Evolutionary conservation across 495 filamentous ascomycete species (phyloP), one percentile per base, ranked within the genome.

Genomic region (Cercophora newfieldiana): DNA sequence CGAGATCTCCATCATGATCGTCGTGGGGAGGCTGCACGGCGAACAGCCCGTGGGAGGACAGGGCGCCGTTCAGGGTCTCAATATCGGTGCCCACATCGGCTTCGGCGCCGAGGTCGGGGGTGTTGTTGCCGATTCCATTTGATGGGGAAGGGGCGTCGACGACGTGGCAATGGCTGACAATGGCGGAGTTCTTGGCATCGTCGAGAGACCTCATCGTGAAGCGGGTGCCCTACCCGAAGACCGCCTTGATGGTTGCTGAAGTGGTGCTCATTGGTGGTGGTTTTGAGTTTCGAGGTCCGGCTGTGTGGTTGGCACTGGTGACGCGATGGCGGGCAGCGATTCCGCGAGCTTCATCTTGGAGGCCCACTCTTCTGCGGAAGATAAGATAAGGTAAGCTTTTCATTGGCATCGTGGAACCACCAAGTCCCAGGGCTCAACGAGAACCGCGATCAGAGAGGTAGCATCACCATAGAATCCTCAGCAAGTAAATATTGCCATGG

Each of bases 1-100:
- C 51, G 26, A 74, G 64, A 29, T 74, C 69, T 22, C 59, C 71
- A 22, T 68, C 49, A 63, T 68, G 63, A 31, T 63, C 59, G 54
- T 56, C 31, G 47, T 18, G 55, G n/a, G 24, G 19, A 19, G 12
- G 37, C 10, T 4, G 37, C 10, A 29, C 1, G 55, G 55, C 16
- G 26, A 58, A 58, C 8, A 58, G 25, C 7, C 14, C 19, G 7
- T 22, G 55, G 25, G 29, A 28, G 8, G 55, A 58, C 7, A 8
- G 16, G 2, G 55, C 26, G 14, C 26, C 19, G 26, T 25, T 58
- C 21, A 55, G 51, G 21, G 22, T 55, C 14, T 55, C 51, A 3
- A 28, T 28, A 55, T 26, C 22, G 6, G 22, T 26, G 0, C 26
- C 51, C 5, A 10, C 21, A 28, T 25, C 51, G 21, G 5, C 22